Base-by-base conservation (phyloP, 2,329 filamentous ascomycete species). In the Bipolaris victoriae region DNA sequence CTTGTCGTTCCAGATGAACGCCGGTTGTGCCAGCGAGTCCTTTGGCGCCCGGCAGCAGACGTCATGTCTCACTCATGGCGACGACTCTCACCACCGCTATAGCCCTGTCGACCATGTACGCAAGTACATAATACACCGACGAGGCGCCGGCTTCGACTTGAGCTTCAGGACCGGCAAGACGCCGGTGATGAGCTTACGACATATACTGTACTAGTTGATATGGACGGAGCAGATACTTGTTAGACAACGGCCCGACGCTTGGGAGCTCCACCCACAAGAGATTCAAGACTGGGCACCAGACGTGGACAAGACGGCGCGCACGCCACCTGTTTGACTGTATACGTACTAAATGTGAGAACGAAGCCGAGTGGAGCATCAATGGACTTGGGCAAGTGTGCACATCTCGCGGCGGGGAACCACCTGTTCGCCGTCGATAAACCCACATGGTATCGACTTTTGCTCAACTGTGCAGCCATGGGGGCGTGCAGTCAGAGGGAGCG, bases 81-180 rank as follows among this genome's bases (percentile, higher is more conserved):
- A 44, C 41, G 41, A 44, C 41, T 18, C 24, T 5, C 15, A 5
- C 49, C 47, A 49, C 18, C 9, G 43, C 44, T 33, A 15, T 48
- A n/a, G 24, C 20, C 39, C 40, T 51, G 49, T 51, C 52, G 40
- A 40, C n/a, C 26, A 10, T 10, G 26, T 10, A 29, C 2, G 7
- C 9, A 29, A 29, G 26, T 29, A 29, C 5, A 29, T 40, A 55
- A 41, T 51, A 18, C 26, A 36, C 54, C 36, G 41, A 52, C 37
- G 43, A 22, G 49, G 36, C 16, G 22, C 36, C 43, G 20, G 41
- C 52, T 40, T 58, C 24, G 47, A 49, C 55, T 53, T 48, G 63
- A 54, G 43, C 57, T 45, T 26, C 15, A 49, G 58, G 62, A 45
- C 58, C 60, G 60, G 62, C 57, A 55, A 51, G 48, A 60, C 53